Base-by-base conservation (phyloP, 306 rosid species). In the Neltuma alba region DNA sequence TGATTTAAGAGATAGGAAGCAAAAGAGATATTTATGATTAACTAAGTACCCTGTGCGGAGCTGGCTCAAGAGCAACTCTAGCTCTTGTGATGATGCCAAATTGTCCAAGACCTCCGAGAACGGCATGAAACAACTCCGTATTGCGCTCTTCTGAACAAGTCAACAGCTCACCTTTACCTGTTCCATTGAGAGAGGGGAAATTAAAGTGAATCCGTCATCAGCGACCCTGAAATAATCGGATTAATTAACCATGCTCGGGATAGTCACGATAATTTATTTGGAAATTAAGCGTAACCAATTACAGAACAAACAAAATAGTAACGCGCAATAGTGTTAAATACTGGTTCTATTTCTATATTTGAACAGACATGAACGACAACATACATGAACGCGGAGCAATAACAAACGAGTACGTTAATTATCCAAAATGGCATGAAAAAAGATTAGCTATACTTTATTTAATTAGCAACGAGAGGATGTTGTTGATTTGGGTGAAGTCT, bases 61-160 rank as follows among this genome's bases (percentile, higher is more conserved):
- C 88, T 57, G 89, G 96, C 84, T 95, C 94, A 2, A 95, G 94
- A 60, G 95, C 88, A 88, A 95, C 91, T 78, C 98, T 84, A 34
- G 97, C 98, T 81, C 99, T 88, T 13, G 98, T 93, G 76, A 95
- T 95, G 84, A 95, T 90, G 70, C 99, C 99, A 82, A 95, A 93
- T 64, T 95, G 99, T 61, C 98, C 99, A n/a, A 95, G 95, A 62
- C 99, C 99, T 23, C 99, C 99, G 13, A 95, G 94, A 74, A 91
- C 99, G 27, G 86, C 92, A 82, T 93, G 90, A 89, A 95, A 95
- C 78, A 91, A 87, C 72, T 91, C 96, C 40, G 94, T 9, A 83
- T 95, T 95, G 74, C 85, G 77, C 52, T 88, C 82, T 66, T 93
- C 86, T 7, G 99, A 95, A 84, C 99, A 95, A 36, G 93, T 89